Percentiles rank a stretch among this genome's conserved stretches.
Evolutionary conservation across 2,329 filamentous ascomycete species (phyloP).

Genomic region (Ceratocystis alfenasii): DNA sequence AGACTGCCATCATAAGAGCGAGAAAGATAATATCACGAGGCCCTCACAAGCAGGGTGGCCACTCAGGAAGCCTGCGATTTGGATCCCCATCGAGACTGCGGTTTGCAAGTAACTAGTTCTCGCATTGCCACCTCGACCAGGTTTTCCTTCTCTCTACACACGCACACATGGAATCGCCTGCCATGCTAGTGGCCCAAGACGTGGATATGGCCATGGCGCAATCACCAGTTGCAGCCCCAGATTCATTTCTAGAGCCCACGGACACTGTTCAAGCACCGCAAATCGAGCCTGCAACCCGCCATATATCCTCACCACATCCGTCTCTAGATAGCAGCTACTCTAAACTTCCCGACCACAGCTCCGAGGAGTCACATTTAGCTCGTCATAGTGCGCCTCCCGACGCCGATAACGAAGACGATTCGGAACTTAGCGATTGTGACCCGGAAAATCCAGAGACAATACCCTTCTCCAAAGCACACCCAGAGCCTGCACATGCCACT

Average conservation of each 20-base stretch:
- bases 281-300: neutral
- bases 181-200: neutral
- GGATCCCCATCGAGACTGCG: neutral
- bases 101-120: neutral
- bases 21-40: neutral
- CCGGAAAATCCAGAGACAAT: constrained; percentile 28
- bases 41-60: neutral
- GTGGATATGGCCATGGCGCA: neutral
- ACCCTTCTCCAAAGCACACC: constrained; percentile 3
- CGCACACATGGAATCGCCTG: neutral
- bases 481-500: constrained; percentile 11
- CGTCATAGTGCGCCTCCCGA: neutral
- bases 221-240: neutral
- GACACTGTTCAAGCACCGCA: neutral
- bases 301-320: neutral
- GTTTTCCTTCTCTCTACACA: neutral
- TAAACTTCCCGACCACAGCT: neutral
- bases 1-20: neutral
- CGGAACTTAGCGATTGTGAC: constrained; percentile 55
- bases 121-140: neutral
- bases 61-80: neutral
- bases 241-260: neutral
- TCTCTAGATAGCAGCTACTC: neutral
- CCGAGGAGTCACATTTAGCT: neutral
- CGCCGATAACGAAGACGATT: constrained; percentile 33